Evolutionary conservation across 208 protist species (phyloP), one percentile per base, ranked within the genome.

Genomic region (Strigomonas galati): DNA sequence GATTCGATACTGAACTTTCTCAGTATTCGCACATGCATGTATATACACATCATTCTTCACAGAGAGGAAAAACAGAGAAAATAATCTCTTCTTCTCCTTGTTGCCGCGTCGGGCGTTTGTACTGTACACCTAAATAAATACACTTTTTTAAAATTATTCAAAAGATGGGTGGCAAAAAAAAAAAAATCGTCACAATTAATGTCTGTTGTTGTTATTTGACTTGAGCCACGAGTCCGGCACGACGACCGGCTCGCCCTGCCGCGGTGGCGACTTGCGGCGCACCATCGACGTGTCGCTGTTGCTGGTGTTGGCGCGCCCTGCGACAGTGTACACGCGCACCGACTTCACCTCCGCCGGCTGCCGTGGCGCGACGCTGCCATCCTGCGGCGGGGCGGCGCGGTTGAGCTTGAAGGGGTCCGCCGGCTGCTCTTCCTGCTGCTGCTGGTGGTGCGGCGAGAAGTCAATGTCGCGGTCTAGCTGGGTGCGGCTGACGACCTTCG

Each of bases 271-370:
- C 31, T 68, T 65, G 61, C 76, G 61, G 14, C 57, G 57, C 55
- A 72, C 37, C 61, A 72, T 68, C 19, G 70, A 59, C 2, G 74
- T 71, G 56, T 83, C 76, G n/a, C 67, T 62, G 35, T 78, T 76
- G 27, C 52, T 69, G 27, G 79, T 54, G 0, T n/a, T 23, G 28
- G 53, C 30, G 15, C 52, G 69, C 53, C 84, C 6, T 4, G 58
- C 51, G 57, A 89, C 71, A 23, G 78, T 71, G 55, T 89, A 89
- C 52, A 89, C 65, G 2, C 82, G 75, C 40, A 71, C 71, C 14
- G 68, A 65, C 71, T 89, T 89, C 10, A 79, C 69, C 55, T 85
- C 75, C 3, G 76, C 57, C 6, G 82, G 71, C 53, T 74, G 67
- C 15, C 53, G 62, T 19, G 37, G 23, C 30, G 30, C 21, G 10